A percentile compares a stretch with the other conserved stretches of the same genome.
These are phyloP conservation scores for Penicillium sp. DNA, from an alignment of 2,329 filamentous ascomycete species.

Conservation along the genomic window DNA sequence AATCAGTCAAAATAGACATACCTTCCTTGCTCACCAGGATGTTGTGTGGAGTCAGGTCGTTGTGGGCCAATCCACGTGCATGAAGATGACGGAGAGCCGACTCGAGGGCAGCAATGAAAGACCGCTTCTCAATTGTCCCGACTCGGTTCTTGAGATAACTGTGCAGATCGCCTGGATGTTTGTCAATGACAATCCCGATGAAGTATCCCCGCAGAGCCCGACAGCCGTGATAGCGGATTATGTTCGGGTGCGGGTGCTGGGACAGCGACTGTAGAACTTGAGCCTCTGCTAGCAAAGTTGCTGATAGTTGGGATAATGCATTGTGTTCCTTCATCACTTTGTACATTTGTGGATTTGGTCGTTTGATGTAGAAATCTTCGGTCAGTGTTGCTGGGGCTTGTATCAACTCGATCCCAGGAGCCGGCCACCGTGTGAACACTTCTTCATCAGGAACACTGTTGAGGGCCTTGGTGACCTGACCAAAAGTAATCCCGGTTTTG, in stretches of 20 bases:
- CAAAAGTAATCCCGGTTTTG: not conserved
- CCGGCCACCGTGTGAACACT: not conserved
- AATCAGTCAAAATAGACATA: constrained; percentile 27
- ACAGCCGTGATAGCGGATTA: constrained; percentile 21
- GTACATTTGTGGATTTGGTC: not conserved
- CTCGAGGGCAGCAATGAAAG: constrained; percentile 14
- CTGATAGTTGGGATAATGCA: not conserved
- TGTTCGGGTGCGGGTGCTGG: constrained; percentile 27
- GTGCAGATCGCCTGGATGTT: constrained; percentile 8
- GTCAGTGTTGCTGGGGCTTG: not conserved
- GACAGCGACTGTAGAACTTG: constrained; percentile 15
- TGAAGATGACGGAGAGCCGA: constrained; percentile 25
- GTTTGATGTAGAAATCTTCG: not conserved
- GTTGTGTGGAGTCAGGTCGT: constrained; percentile 29
- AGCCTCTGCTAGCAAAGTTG: constrained; percentile 3
- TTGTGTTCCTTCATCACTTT: not conserved
- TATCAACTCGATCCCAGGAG: not conserved
- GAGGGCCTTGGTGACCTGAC: not conserved
- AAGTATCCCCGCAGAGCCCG: constrained; percentile 14
- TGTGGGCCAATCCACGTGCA: constrained; percentile 26
- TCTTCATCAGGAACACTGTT: not conserved
- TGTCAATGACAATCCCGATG: constrained; percentile 19
- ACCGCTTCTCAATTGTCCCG: not conserved
- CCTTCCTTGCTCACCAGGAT: constrained; percentile 22
- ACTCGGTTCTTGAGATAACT: not conserved